Evolutionary conservation across 2,329 filamentous ascomycete species (phyloP), one percentile per base, ranked within the genome.

Genomic region (Dothideomycetes sp.): DNA sequence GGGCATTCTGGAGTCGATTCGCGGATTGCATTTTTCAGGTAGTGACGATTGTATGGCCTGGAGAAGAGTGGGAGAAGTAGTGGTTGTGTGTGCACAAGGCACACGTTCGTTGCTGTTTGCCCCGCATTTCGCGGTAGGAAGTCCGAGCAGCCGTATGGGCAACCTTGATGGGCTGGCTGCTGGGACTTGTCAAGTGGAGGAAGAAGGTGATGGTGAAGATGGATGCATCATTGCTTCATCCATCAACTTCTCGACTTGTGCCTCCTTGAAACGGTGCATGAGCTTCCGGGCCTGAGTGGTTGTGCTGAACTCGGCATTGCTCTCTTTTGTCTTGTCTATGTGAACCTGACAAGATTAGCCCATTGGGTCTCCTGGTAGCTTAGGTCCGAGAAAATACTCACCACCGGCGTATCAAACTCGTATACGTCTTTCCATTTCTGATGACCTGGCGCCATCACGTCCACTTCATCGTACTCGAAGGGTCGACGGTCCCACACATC

Each of bases 361-460:
- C n/a, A n/a, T n/a, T n/a, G n/a, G n/a, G n/a, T n/a, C n/a, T n/a
- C n/a, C n/a, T 14, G 19, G 18, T 24, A 41, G 50, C 19, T n/a
- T 45, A 31, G 19, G 33, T 27, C 8, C 39, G 30, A 22, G n/a
- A 17, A 29, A 18, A 14, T 14, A 45, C 63, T 52, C 65, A 88
- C 83, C 53, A 88, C 84, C 0, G 84, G 84, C 5, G 84, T 83
- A 49, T 89, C 84, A 56, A 87, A 84, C 42, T 87, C 83, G 55
- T 89, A 89, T 1, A 86, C 53, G 36, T 79, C 69, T 52, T 74
- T 77, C 84, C 84, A 89, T 17, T 66, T 62, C 45, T 75, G 72
- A 12, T 71, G 69, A 18, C 76, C 72, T 0, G 72, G 67, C 36
- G 72, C 70, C 61, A 83, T 75, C 36, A 88, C 75, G 54, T 87